These are phyloP conservation scores for Pseudogymnoascus sp. DNA, from an alignment of 2,329 filamentous ascomycete species.

Conservation along the genomic window DNA sequence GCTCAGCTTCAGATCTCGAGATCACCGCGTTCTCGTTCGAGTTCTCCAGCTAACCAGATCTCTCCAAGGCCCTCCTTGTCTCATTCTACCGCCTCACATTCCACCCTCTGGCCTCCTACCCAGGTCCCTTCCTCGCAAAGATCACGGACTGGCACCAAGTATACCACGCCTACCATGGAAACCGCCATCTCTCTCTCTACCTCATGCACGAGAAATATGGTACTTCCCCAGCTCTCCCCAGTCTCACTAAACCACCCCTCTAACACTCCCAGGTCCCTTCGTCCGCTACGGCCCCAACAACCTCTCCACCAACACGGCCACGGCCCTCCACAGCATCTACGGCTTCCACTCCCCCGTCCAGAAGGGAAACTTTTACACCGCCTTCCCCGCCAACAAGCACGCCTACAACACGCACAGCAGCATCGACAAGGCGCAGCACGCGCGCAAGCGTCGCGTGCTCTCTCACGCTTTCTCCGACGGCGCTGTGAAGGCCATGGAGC, in stretches of 20 bases:
- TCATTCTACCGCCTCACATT: conserved; percentile 50
- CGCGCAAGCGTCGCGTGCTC: conserved; percentile 55
- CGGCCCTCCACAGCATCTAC: conserved; percentile 59
- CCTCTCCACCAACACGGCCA: conserved; percentile 66
- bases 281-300: conserved; percentile 75
- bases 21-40: background rate
- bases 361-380: conserved; percentile 67
- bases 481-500: conserved; percentile 27
- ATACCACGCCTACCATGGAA: conserved; percentile 68
- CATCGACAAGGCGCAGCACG: conserved; percentile 60
- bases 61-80: conserved; percentile 11
- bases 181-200: conserved; percentile 66
- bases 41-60: background rate
- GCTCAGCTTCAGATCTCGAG: background rate
- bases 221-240: conserved; percentile 26
- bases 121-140: conserved; percentile 55
- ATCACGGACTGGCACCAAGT: conserved; percentile 58
- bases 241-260: background rate
- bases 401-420: conserved; percentile 66
- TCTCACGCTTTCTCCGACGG: conserved; percentile 54
- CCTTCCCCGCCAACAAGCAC: conserved; percentile 56
- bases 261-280: conserved; percentile 40
- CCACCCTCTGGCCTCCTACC: conserved; percentile 57
- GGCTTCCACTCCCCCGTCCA: conserved; percentile 54
- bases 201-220: conserved; percentile 65